Conservation (phyloP, 2,329 filamentous ascomycete genomes). For the Shiraia bambusicola region DNA sequence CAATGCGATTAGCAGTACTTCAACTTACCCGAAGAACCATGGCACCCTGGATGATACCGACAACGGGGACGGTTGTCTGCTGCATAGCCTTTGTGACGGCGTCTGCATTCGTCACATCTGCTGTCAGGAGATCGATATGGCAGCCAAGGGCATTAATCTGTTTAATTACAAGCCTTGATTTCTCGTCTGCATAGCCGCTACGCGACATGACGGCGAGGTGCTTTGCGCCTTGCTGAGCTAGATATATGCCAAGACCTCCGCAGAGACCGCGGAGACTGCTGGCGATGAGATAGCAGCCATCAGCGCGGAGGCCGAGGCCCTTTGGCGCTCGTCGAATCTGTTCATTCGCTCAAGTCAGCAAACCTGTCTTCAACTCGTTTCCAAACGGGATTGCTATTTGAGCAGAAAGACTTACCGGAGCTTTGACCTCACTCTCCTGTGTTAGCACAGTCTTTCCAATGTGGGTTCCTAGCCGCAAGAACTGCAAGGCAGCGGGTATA, state of each 20-base stretch:
- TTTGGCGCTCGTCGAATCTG: no score
- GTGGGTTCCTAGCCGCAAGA: no score
- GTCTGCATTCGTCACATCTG: slow-evolving; percentile 1
- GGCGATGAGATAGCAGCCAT: slow-evolving; percentile 21
- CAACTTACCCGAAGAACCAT: no score
- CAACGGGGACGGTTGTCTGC: slow-evolving; percentile 1
- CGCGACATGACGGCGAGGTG: slow-evolving; percentile 19
- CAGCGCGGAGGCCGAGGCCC: slow-evolving; percentile 3
- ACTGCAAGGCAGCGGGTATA: no score
- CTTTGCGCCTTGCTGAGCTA: slow-evolving; percentile 21
- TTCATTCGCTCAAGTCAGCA: no score
- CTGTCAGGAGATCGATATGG: slow-evolving; percentile 7
- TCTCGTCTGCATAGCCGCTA: slow-evolving; percentile 4
- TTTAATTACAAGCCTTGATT: slow-evolving; percentile 9
- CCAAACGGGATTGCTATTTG: no score
- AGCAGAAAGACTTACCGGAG: no score
- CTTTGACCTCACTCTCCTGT: no score
- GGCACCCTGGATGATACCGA: slow-evolving; percentile 12
- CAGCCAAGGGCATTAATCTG: slow-evolving; percentile 12
- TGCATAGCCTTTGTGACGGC: slow-evolving; percentile 7
- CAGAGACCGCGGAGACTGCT: slow-evolving; percentile 31
- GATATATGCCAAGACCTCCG: slow-evolving; percentile 11
- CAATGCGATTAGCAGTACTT: no score
- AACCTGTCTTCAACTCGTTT: no score
- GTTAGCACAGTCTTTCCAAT: no score